Conservation (phyloP, 2,329 filamentous ascomycete species). For the Beauveria rudraprayagi region DNA sequence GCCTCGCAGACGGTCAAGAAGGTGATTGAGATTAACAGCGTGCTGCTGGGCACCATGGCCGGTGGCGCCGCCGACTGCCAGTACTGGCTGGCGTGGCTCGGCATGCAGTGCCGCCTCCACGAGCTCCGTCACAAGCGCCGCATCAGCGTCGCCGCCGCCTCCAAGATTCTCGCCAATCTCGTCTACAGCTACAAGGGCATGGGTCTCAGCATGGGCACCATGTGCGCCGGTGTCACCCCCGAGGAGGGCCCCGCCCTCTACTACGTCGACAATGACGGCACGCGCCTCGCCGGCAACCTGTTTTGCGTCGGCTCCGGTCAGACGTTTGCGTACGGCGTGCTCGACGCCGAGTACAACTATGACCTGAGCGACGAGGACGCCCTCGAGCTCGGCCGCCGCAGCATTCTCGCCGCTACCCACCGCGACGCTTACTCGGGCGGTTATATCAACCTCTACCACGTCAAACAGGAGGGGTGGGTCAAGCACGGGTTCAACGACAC, state of each 20-base stretch:
- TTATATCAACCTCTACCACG: slow-evolving; percentile 97
- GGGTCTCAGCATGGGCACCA: slow-evolving; percentile 98
- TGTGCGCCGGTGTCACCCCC: slow-evolving; percentile 94
- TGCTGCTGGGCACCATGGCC: slow-evolving; percentile 93
- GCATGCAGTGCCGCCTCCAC: slow-evolving; percentile 98
- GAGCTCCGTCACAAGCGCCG: slow-evolving; percentile 98
- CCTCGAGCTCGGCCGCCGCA: slow-evolving; percentile 80
- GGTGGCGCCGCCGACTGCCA: slow-evolving; percentile 98
- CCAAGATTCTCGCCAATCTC: slow-evolving; percentile 96
- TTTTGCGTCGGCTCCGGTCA: slow-evolving; percentile 98
- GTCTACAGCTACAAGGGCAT: slow-evolving; percentile 99
- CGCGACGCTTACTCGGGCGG: slow-evolving; percentile 98
- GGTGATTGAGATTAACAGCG: slow-evolving; percentile 96
- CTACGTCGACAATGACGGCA: slow-evolving; percentile 95
- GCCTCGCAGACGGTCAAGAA: slow-evolving; percentile 99
- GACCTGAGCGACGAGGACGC: slow-evolving; percentile 82
- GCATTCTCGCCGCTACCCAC: slow-evolving; percentile 93
- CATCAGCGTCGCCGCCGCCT: slow-evolving; percentile 93
- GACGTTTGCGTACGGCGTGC: slow-evolving; percentile 96
- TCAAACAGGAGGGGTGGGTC: slow-evolving; percentile 98
- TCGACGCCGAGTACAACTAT: slow-evolving; percentile 92
- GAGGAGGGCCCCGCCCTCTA: slow-evolving; percentile 96
- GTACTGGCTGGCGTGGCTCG: slow-evolving; percentile 98
- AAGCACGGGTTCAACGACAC: slow-evolving; percentile 98
- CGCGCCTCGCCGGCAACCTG: slow-evolving; percentile 82